These are phyloP conservation scores for Centaurea solstitialis DNA, from an alignment of 129 eudicot genomes.

Conservation along the genomic window DNA sequence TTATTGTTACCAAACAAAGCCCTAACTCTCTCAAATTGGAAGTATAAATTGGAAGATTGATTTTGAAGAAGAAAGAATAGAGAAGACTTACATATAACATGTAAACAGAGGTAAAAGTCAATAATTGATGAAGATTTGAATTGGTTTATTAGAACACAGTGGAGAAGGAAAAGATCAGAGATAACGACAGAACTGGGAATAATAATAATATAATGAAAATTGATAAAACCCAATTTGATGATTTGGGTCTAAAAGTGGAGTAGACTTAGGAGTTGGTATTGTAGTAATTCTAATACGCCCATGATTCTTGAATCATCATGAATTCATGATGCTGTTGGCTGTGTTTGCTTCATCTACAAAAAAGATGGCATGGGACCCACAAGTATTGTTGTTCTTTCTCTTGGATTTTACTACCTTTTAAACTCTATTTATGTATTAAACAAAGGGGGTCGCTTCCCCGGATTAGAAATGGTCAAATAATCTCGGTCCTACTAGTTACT, in stretches of 20 bases:
- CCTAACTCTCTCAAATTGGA: not conserved
- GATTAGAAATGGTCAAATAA: too few species aligned
- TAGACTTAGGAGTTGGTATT: too few species aligned
- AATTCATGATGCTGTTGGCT: slow-evolving; percentile 25
- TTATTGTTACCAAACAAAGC: not conserved
- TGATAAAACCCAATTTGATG: not conserved
- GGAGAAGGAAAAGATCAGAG: slow-evolving; percentile 13
- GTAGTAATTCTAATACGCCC: slow-evolving; percentile 9
- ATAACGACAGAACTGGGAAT: slow-evolving; percentile 22
- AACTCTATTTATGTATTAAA: not conserved
- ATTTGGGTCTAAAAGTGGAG: slow-evolving; percentile 16
- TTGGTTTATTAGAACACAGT: slow-evolving; percentile 14
- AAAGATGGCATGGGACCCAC: slow-evolving; percentile 10
- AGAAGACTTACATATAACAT: slow-evolving; percentile 28
- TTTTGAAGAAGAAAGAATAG: slow-evolving; percentile 17
- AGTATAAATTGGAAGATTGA: slow-evolving; percentile 7
- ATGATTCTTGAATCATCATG: slow-evolving; percentile 25
- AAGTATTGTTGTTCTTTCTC: slow-evolving; percentile 12
- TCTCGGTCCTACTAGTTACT: too few species aligned
- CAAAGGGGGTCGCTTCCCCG: too few species aligned
- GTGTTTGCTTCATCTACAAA: slow-evolving; percentile 16
- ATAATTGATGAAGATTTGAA: slow-evolving; percentile 23
- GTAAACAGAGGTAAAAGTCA: slow-evolving; percentile 13
- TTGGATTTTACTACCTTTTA: slow-evolving; percentile 1
- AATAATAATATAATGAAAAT: slow-evolving; percentile 25